These are phyloP conservation scores for Leccinum pachyderme DNA, from an alignment of 1,284 basidiomycete species.

Conservation along the genomic window DNA sequence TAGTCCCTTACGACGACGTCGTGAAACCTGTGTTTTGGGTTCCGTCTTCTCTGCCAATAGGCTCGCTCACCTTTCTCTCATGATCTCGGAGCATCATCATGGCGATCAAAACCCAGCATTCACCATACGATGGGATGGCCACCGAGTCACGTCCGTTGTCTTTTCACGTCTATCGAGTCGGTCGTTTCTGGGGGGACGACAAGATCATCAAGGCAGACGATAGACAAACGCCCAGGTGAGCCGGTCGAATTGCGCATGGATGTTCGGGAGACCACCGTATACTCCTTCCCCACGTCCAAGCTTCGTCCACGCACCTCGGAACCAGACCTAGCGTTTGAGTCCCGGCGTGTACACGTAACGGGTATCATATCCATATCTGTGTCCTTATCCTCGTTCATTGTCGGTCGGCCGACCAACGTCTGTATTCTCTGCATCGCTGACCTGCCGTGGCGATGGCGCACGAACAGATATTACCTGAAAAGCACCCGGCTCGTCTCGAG, in stretches of 20 bases:
- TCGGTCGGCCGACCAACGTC: background rate
- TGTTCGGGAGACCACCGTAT: background rate
- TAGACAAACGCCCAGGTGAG: slow-evolving; percentile 26
- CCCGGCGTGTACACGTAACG: background rate
- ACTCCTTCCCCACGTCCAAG: background rate
- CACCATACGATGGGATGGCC: background rate
- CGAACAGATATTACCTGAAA: slow-evolving; percentile 27
- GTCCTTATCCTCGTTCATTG: background rate
- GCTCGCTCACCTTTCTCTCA: background rate
- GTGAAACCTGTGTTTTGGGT: slow-evolving; percentile 3
- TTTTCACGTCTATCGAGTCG: slow-evolving; percentile 31
- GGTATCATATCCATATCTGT: background rate
- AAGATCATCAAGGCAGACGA: slow-evolving; percentile 30
- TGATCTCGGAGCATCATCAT: background rate
- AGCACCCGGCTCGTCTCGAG: slow-evolving; percentile 12
- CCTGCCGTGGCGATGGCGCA: background rate
- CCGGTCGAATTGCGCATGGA: background rate
- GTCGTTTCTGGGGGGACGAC: slow-evolving; percentile 31
- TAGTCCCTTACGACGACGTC: slow-evolving; percentile 3
- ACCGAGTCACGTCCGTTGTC: slow-evolving; percentile 8
- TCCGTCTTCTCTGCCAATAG: background rate
- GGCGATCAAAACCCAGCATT: background rate
- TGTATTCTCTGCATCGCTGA: background rate
- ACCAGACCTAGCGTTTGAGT: background rate
- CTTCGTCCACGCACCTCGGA: background rate